phyloP scores from a whole-genome alignment of 331 rosid genomes.

The Quercus tomentella region DNA sequence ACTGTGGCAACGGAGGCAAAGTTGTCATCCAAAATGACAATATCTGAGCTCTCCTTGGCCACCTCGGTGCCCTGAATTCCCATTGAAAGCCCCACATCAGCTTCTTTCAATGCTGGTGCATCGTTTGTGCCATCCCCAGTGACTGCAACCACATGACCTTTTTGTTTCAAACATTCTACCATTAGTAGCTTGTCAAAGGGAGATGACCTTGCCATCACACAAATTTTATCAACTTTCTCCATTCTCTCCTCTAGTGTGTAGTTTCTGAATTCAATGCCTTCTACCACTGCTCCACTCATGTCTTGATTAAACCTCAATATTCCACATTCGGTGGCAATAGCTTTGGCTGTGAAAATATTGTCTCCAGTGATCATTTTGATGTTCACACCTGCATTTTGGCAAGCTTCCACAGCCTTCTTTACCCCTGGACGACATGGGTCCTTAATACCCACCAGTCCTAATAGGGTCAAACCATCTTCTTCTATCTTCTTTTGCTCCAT shows the following conservation, averaged over 20 bases:
- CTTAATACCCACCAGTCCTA: neutral
- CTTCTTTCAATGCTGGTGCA: constrained; percentile 10
- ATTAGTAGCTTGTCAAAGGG: constrained; percentile 5
- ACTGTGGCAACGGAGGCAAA: neutral
- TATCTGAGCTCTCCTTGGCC: constrained; percentile 14
- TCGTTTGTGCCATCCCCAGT: constrained; percentile 6
- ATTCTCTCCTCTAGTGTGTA: neutral
- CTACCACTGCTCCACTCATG: neutral
- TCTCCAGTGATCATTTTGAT: constrained; percentile 27
- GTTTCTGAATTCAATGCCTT: constrained; percentile 11
- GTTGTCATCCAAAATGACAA: constrained; percentile 4
- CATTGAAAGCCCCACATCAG: constrained; percentile 1
- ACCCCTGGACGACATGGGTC: constrained; percentile 24
- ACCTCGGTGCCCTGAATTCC: neutral
- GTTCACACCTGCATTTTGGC: constrained; percentile 16
- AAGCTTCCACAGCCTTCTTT: constrained; percentile 10
- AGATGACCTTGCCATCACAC: constrained; percentile 13
- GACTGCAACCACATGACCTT: constrained; percentile 3
- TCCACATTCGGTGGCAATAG: constrained; percentile 22
- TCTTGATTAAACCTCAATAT: neutral
- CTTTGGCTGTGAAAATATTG: constrained; percentile 21
- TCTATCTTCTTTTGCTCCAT: neutral
- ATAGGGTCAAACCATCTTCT: constrained; percentile 12
- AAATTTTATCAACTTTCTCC: neutral
- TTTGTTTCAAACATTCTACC: constrained; percentile 6